phyloP scores from a whole-genome alignment of 306 rosid genomes.

The Casuarina cunninghamiana region DNA sequence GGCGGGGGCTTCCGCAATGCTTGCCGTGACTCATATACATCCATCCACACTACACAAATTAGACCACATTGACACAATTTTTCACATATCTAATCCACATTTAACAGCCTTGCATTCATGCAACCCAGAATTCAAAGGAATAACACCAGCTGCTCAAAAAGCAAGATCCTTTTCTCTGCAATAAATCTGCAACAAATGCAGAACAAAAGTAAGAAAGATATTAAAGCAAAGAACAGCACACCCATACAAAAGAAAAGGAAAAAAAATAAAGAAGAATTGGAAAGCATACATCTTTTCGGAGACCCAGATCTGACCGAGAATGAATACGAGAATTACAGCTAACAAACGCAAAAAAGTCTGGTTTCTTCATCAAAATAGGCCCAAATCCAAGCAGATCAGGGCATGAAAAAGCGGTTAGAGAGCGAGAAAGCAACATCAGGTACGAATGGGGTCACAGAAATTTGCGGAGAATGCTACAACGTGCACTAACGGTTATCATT shows the following conservation, averaged over 20 bases:
- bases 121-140: conserved; percentile 44
- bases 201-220: conserved; percentile 47
- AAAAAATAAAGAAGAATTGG: conserved; percentile 11
- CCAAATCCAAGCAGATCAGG: conserved; percentile 63
- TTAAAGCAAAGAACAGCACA: conserved; percentile 52
- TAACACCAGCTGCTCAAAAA: conserved; percentile 45
- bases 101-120: conserved; percentile 43
- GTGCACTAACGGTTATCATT: conserved; percentile 46
- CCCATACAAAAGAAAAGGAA: conserved; percentile 37
- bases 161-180: conserved; percentile 69
- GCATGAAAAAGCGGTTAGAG: conserved; percentile 43
- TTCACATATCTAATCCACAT: conserved; percentile 46
- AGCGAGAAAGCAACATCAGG: conserved; percentile 46
- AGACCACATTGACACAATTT: conserved; percentile 72
- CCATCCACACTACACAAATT: conserved; percentile 83
- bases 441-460: conserved; percentile 43
- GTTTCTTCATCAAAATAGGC: conserved; percentile 34
- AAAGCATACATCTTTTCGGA: conserved; percentile 70
- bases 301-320: conserved; percentile 59
- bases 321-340: conserved; percentile 38
- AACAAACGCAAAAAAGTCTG: conserved; percentile 44
- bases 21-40: conserved; percentile 64
- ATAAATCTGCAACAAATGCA: conserved; percentile 68
- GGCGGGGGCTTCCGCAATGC: conserved; percentile 59
- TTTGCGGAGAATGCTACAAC: conserved; percentile 58